Base-by-base conservation (phyloP, 495 filamentous ascomycete genomes). In the Umbilicaria muhlenbergii region DNA sequence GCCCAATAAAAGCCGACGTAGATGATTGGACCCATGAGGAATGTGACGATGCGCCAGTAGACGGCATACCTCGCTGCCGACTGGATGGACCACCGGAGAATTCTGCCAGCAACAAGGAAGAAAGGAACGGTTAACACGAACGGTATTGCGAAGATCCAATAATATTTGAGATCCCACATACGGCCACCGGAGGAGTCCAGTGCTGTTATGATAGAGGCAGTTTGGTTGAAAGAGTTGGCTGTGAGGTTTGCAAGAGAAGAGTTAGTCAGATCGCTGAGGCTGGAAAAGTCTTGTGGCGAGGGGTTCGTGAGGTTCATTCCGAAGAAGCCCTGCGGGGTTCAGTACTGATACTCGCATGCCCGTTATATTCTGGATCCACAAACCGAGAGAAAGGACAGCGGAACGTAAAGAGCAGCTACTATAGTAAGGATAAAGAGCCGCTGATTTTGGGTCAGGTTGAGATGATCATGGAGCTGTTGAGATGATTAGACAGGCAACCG, bases 241-340 rank as follows among this genome's bases (percentile, higher is more conserved):
- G 35, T 37, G 15, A 37, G 35, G 35, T 37, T 37, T 8, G 35
- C 5, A 6, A 37, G 35, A 16, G 35, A 37, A 15, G 35, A 37
- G 35, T 37, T 37, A 16, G 35, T 37, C 6, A 37, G 18, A 19
- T 37, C 11, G 35, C 35, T 19, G 18, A 37, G 35, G 35, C 35
- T 19, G 3, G 35, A 37, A 11, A 37, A 37, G 35, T 37, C 35
- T 15, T 11, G 35, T 37, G 35, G 35, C 18, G 50, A 53, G 16
- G 51, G 48, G 36, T 55, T 54, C 40, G 53, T 49, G 43, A 48
- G 45, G 50, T 54, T 51, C 44, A 28, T 28, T 28, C 24, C 24
- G 24, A 28, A 28, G 24, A 28, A 28, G 8, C 24, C 24, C 24
- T 28, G 24, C 24, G 24, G 24, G 6, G 5, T 28, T 28, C 8